phyloP scores from a whole-genome alignment of 1,284 basidiomycete genomes.

The Veloboletus limbatus region DNA sequence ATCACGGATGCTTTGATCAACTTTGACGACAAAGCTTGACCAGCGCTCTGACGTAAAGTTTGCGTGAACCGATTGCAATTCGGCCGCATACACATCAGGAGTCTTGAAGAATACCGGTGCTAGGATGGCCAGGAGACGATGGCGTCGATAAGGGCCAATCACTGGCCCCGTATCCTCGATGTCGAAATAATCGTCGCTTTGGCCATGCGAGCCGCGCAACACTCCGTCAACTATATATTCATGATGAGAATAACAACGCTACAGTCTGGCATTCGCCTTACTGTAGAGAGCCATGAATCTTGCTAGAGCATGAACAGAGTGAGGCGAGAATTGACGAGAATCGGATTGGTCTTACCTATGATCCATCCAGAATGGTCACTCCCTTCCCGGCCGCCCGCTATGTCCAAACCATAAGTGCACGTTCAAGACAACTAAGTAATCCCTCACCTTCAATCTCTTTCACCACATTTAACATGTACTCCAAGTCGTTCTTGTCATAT shows the following conservation, averaged over 20 bases:
- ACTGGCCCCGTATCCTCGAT: conserved; percentile 20
- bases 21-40: conserved; percentile 31
- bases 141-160: conserved; percentile 21
- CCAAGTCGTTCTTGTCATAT: conserved; percentile 20
- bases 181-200: conserved; percentile 33
- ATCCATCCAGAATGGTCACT: conserved; percentile 24
- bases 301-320: conserved; percentile 12
- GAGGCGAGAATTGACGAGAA: not conserved
- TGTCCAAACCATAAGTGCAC: not conserved
- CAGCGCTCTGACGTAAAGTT: conserved; percentile 28
- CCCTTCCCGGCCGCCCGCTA: conserved; percentile 10
- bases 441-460: conserved; percentile 28
- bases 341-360: conserved; percentile 19
- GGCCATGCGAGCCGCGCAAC: conserved; percentile 31
- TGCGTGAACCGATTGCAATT: conserved; percentile 27
- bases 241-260: not conserved
- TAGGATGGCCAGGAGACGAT: conserved; percentile 17
- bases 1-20: conserved; percentile 30
- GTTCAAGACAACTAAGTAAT: not conserved
- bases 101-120: conserved; percentile 25
- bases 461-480: conserved; percentile 28
- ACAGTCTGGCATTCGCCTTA: conserved; percentile 12
- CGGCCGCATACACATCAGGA: conserved; percentile 28
- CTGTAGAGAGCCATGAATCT: conserved; percentile 32
- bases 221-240: conserved; percentile 25